Evolutionary conservation across 139 green algal species (phyloP).

Genomic region (Dunaliella sp.): DNA sequence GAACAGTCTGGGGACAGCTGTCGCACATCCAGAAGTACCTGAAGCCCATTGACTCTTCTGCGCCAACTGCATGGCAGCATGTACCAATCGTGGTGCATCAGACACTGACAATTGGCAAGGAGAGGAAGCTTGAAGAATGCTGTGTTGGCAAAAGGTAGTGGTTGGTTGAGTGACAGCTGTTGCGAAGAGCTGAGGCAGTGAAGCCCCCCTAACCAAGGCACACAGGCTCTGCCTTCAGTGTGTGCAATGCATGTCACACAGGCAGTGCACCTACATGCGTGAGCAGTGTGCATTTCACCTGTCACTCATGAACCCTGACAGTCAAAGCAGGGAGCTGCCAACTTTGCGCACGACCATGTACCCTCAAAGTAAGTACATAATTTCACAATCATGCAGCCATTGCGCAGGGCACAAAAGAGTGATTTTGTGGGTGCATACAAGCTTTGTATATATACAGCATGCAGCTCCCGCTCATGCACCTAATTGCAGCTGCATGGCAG

Average conservation of each 20-base stretch:
- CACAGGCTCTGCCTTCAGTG: not conserved
- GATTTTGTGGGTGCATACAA: not conserved
- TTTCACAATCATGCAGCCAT: not conserved
- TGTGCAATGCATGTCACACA: not conserved
- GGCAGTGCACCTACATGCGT: not conserved
- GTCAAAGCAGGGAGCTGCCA: no score
- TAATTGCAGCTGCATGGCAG: no score
- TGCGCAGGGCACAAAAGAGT: not conserved
- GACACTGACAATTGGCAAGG: not conserved
- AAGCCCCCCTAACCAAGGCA: not conserved
- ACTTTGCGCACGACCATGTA: no score
- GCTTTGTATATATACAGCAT: not conserved
- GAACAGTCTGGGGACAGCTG: constrained; percentile 83
- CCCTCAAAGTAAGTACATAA: no score
- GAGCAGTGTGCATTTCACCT: not conserved
- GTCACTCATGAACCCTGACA: no score
- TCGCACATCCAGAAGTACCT: constrained; percentile 97
- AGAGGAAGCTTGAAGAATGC: not conserved
- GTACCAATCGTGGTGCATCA: no score
- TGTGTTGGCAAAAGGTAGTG: no score
- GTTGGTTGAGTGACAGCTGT: no score
- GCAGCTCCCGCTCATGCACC: no score
- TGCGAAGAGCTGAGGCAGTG: no score
- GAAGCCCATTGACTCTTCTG: constrained; percentile 56
- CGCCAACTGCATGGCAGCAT: constrained; percentile 7